phyloP scores from a whole-genome alignment of 2,329 filamentous ascomycete genomes.

The Alternaria solani region DNA sequence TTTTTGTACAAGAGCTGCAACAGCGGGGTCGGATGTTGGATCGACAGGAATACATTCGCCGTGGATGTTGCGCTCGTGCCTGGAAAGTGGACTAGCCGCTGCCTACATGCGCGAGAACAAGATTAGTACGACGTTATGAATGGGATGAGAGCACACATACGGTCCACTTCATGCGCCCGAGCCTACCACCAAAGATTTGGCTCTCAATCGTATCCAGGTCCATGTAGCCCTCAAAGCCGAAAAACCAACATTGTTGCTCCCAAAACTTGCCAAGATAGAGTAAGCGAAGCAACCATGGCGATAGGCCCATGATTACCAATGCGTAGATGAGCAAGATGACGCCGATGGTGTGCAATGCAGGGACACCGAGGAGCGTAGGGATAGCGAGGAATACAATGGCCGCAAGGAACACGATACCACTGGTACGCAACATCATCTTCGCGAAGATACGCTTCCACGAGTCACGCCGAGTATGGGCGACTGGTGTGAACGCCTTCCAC shows the following conservation, averaged over 20 bases:
- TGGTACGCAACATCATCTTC: slow-evolving; percentile 25
- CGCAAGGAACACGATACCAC: slow-evolving; percentile 27
- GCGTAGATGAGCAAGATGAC: slow-evolving; percentile 35
- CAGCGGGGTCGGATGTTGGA: slow-evolving; percentile 35
- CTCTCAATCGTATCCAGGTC: slow-evolving; percentile 50
- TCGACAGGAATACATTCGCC: slow-evolving; percentile 45
- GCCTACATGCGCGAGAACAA: neutral
- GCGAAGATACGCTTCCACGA: slow-evolving; percentile 40
- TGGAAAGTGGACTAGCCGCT: slow-evolving; percentile 40
- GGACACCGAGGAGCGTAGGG: neutral
- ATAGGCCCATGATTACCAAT: slow-evolving; percentile 37
- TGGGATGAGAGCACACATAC: slow-evolving; percentile 16
- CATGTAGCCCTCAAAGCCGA: slow-evolving; percentile 56
- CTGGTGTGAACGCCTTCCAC: slow-evolving; percentile 54
- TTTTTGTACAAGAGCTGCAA: slow-evolving; percentile 30
- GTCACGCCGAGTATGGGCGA: slow-evolving; percentile 38
- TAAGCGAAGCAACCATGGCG: slow-evolving; percentile 47
- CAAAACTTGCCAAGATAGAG: slow-evolving; percentile 54
- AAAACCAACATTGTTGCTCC: slow-evolving; percentile 54
- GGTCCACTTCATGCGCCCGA: slow-evolving; percentile 50
- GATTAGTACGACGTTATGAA: neutral
- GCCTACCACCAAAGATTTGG: slow-evolving; percentile 50
- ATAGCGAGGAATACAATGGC: slow-evolving; percentile 24
- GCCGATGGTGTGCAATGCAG: slow-evolving; percentile 2
- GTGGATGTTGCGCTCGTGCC: slow-evolving; percentile 41